Percentiles rank a stretch among this genome's conserved stretches.
These are phyloP conservation scores for Neoascochyta sp. DNA, from an alignment of 2,329 filamentous ascomycete genomes.

Conservation along the genomic window DNA sequence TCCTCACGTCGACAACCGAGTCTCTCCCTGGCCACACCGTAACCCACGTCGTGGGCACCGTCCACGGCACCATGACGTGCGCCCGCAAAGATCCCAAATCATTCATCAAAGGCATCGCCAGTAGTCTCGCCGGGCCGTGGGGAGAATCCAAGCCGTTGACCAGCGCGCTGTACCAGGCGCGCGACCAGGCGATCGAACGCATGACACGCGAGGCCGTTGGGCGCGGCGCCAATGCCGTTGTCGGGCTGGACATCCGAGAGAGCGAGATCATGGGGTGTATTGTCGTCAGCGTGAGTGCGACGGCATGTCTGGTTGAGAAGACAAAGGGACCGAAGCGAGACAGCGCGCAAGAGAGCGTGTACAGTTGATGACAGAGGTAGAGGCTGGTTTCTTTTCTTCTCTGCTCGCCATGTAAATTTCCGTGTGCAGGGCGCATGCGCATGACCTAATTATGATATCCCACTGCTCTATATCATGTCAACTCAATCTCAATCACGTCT, in stretches of 20 bases:
- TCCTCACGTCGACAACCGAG: constrained; percentile 28
- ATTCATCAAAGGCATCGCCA: constrained; percentile 29
- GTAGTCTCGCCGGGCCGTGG: constrained; percentile 17
- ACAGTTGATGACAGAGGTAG: no score
- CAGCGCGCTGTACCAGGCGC: constrained; percentile 29
- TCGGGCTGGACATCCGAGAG: constrained; percentile 30
- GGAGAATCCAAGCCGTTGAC: constrained; percentile 33
- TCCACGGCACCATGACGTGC: constrained; percentile 31
- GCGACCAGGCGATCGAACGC: constrained; percentile 34
- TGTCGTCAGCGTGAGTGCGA: constrained; percentile 32
- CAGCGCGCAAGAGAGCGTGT: constrained; percentile 21
- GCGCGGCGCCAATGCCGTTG: constrained; percentile 31
- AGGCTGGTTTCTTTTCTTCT: no score
- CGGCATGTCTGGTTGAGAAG: constrained; percentile 31
- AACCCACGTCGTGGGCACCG: constrained; percentile 25
- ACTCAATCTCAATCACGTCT: constrained; percentile 2
- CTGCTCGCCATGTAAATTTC: no score
- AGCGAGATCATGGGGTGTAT: constrained; percentile 34
- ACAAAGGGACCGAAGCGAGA: constrained; percentile 17
- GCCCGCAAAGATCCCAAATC: constrained; percentile 34
- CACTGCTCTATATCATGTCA: no score
- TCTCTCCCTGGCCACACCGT: constrained; percentile 26
- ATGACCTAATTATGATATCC: no score
- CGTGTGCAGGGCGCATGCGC: no score
- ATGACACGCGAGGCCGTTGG: constrained; percentile 32